A percentile compares a stretch with the other conserved stretches of the same genome.
These are phyloP conservation scores for Podospora conica DNA, from an alignment of 495 filamentous ascomycete species.

Conservation along the genomic window DNA sequence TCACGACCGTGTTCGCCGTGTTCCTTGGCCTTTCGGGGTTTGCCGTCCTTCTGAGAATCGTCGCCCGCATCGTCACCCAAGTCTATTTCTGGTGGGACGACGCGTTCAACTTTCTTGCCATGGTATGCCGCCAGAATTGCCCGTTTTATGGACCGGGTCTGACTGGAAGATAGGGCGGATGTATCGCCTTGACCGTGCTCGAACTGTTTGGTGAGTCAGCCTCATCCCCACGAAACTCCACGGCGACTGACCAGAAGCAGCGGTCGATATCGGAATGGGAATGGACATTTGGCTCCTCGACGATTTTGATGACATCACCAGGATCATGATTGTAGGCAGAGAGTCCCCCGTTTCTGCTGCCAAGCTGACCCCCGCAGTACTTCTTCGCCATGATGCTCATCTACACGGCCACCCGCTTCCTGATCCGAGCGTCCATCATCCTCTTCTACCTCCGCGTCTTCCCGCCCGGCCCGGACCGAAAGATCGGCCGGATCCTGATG, in stretches of 20 bases:
- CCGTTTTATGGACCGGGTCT: background rate
- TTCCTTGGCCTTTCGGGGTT: slow-evolving; percentile 22
- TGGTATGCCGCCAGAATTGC: slow-evolving; percentile 5
- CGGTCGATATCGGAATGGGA: slow-evolving; percentile 38
- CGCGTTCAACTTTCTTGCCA: slow-evolving; percentile 23
- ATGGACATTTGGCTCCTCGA: slow-evolving; percentile 45
- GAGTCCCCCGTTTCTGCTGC: background rate
- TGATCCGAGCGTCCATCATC: slow-evolving; percentile 43
- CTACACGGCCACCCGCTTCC: slow-evolving; percentile 34
- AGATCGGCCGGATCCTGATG: slow-evolving; percentile 25
- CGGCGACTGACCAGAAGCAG: slow-evolving; percentile 11
- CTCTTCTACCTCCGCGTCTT: slow-evolving; percentile 49
- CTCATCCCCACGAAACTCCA: background rate
- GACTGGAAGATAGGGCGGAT: slow-evolving; percentile 6
- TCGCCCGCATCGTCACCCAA: slow-evolving; percentile 23
- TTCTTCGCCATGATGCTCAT: slow-evolving; percentile 29
- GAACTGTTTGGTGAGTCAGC: slow-evolving; percentile 6
- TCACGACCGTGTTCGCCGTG: slow-evolving; percentile 15
- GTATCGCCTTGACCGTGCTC: slow-evolving; percentile 14
- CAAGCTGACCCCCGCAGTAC: slow-evolving; percentile 1
- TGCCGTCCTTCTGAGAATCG: slow-evolving; percentile 22
- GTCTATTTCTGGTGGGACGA: slow-evolving; percentile 34
- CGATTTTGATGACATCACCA: slow-evolving; percentile 41
- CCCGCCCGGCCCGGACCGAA: slow-evolving; percentile 18
- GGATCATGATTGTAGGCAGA: slow-evolving; percentile 11